Evolutionary conservation across 768 basidiomycete species (phyloP).

Genomic region (Boletus sp.): DNA sequence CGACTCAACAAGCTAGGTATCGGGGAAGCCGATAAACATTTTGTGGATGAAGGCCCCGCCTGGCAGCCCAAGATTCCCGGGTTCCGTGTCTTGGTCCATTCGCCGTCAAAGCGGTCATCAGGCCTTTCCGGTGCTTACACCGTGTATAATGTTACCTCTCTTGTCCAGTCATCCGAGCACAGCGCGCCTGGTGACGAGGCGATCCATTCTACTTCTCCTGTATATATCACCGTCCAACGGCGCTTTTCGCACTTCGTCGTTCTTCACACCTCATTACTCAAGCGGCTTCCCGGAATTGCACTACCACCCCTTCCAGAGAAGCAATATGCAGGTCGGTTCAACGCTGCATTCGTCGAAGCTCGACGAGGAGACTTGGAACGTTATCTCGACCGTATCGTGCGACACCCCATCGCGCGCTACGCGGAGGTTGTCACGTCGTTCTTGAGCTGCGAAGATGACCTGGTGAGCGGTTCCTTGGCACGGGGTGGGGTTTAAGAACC

Average conservation of each 20-base stretch:
- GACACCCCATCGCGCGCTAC: conserved; percentile 75
- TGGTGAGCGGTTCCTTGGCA: conserved; percentile 44
- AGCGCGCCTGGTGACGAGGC: conserved; percentile 18
- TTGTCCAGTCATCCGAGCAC: conserved; percentile 15
- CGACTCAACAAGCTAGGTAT: conserved; percentile 40
- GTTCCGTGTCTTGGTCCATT: conserved; percentile 75
- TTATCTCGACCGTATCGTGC: conserved; percentile 64
- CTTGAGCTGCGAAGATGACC: conserved; percentile 70
- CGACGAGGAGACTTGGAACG: conserved; percentile 77
- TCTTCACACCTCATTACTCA: conserved; percentile 66
- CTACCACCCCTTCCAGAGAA: conserved; percentile 84
- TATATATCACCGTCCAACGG: conserved; percentile 69
- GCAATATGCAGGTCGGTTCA: conserved; percentile 79
- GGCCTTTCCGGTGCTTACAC: conserved; percentile 69
- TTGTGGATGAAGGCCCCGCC: conserved; percentile 62
- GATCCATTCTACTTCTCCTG: conserved; percentile 35
- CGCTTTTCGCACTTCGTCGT: conserved; percentile 84
- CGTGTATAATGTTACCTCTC: conserved; percentile 70
- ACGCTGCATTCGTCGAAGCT: conserved; percentile 77
- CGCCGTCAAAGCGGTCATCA: conserved; percentile 71
- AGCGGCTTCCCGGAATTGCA: conserved; percentile 70
- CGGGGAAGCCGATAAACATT: conserved; percentile 65
- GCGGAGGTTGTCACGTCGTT: conserved; percentile 80
- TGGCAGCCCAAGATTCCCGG: conserved; percentile 74
- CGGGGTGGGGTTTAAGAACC: background rate